Base-by-base conservation (phyloP, 441 rosid species). In the Croton setiger region DNA sequence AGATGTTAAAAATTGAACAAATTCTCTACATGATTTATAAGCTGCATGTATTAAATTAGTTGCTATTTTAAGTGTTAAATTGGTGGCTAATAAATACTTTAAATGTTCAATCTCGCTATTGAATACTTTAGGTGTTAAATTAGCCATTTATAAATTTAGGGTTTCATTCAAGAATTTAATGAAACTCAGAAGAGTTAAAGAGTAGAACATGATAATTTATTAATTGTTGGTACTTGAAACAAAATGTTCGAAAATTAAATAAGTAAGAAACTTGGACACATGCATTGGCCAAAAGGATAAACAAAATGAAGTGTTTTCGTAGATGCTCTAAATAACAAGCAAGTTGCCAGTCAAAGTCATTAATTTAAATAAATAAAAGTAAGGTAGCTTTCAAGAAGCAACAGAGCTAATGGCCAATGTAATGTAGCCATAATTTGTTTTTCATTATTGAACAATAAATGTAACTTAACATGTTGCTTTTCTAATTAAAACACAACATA, bases 301-400 rank as follows among this genome's bases (percentile, higher is more conserved):
- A 35, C 68, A 4, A 44, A 57, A 53, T 5, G 9, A 11, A 57
- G 49, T n/a, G 43, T 41, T 33, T 15, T 63, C 54, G 74, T 18
- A 35, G 20, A n/a, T n/a, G 41, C 37, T 31, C 49, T 20, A 63
- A 55, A 23, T 27, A 0, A 15, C 23, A 4, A 47, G 20, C 60
- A 56, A 64, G 60, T 20, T 70, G 53, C 4, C 21, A 1, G 51
- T 53, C 13, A 58, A 23, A n/a, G 18, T 7, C 12, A 18, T 37
- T 13, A 45, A 9, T 13, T 36, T 27, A 27, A 27, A 0, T 27
- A 17, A 20, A 8, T n/a, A 17, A 60, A 15, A 33, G 63, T 0
- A 7, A 20, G 44, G 51, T 62, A 57, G 31, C 68, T 18, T 43
- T 55, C 20, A 45, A 63, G 47, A 55, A 52, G 61, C 71, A 72